phyloP scores from a whole-genome alignment of 257 asterid genomes.

The Agastache rugosa region DNA sequence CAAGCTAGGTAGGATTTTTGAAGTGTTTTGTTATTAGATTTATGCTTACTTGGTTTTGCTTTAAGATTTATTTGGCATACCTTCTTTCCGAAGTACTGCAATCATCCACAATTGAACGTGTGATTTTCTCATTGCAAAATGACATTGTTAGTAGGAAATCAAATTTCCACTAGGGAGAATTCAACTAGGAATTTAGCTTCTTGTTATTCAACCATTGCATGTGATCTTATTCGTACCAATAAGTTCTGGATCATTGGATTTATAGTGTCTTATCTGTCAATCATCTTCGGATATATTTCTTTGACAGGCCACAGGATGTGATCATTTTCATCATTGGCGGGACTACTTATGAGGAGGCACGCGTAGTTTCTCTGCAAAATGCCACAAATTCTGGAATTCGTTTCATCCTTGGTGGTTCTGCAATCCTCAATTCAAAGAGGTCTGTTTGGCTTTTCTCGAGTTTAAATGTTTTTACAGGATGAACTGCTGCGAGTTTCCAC shows the following conservation, averaged over 20 bases:
- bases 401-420: constrained; percentile 93
- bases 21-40: not conserved
- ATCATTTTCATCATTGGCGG: constrained; percentile 90
- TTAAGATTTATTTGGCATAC: constrained; percentile 15
- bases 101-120: not conserved
- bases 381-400: constrained; percentile 86
- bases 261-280: constrained; percentile 10
- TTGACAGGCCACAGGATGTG: constrained; percentile 90
- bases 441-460: constrained; percentile 31
- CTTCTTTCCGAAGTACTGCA: not conserved
- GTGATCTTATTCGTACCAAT: not conserved
- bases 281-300: constrained; percentile 24
- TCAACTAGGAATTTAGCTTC: constrained; percentile 14
- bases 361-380: constrained; percentile 78
- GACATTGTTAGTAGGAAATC: not conserved
- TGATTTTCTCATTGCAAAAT: not conserved
- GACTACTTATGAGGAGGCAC: constrained; percentile 97
- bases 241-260: constrained; percentile 15
- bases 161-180: not conserved
- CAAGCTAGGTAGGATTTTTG: constrained; percentile 71
- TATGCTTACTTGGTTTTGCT: constrained; percentile 1
- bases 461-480: not conserved
- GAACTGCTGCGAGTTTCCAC: not conserved
- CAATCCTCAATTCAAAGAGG: constrained; percentile 89
- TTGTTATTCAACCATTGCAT: not conserved